Conservation (phyloP, 2,329 filamentous ascomycete genomes). For the Colletotrichum truncatum region DNA sequence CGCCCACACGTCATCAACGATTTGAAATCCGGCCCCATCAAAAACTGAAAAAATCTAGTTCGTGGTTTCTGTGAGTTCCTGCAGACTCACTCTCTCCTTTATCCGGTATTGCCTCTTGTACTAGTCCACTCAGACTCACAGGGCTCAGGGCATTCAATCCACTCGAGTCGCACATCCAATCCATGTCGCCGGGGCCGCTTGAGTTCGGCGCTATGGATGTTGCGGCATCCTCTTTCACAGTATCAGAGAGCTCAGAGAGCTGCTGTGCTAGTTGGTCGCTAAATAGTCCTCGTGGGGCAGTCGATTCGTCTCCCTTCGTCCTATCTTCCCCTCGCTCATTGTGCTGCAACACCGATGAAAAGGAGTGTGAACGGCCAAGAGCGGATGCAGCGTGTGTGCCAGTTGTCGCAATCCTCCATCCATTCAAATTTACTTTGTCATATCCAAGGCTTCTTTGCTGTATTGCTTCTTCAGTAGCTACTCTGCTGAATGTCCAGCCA, state of each 20-base stretch:
- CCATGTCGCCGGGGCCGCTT: constrained; percentile 18
- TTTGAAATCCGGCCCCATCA: no score
- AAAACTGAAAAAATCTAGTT: constrained; percentile 52
- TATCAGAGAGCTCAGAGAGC: not conserved
- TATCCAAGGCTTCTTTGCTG: constrained; percentile 30
- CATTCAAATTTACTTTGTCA: constrained; percentile 34
- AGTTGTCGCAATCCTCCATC: constrained; percentile 38
- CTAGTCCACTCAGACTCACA: constrained; percentile 42
- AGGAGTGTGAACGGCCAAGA: not conserved
- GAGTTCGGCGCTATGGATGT: not conserved
- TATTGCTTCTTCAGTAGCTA: constrained; percentile 30
- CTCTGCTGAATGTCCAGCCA: constrained; percentile 38
- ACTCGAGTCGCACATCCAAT: constrained; percentile 36
- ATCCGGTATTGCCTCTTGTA: constrained; percentile 37
- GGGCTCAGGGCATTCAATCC: constrained; percentile 37
- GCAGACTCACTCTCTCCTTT: constrained; percentile 32
- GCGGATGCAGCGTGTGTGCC: not conserved
- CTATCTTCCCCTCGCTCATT: not conserved
- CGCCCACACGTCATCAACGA: no score
- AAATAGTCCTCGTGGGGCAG: not conserved
- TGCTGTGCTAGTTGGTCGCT: not conserved
- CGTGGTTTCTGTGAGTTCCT: constrained; percentile 41
- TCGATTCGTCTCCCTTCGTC: not conserved
- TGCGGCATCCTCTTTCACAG: not conserved
- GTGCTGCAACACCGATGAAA: not conserved